These are phyloP conservation scores for Mollisiaceae sp. DNA, from an alignment of 2,329 filamentous ascomycete genomes.

Conservation along the genomic window DNA sequence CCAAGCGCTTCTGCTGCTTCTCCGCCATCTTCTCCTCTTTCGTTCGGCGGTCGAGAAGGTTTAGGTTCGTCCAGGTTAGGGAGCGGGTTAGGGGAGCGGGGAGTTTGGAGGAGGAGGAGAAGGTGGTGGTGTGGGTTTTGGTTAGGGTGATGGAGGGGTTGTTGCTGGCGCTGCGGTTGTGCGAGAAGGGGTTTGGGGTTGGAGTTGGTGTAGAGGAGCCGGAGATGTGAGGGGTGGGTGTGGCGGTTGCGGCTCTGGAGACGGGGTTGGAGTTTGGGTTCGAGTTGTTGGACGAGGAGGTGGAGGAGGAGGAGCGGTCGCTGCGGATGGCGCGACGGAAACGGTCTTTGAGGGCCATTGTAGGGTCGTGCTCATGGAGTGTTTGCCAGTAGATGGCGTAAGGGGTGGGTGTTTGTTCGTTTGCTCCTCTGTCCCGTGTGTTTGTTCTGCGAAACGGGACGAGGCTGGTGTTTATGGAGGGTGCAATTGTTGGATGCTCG, in stretches of 20 bases:
- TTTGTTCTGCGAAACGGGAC: too few relatives aligned
- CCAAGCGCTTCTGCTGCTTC: constrained; percentile 20
- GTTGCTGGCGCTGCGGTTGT: too few relatives aligned
- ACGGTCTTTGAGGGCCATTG: constrained; percentile 29
- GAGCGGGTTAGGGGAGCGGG: constrained; percentile 23
- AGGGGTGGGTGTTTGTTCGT: neutral
- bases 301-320: constrained; percentile 7
- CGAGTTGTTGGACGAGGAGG: neutral
- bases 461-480: too few relatives aligned
- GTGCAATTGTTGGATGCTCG: too few relatives aligned
- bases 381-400: neutral
- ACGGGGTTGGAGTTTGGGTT: neutral
- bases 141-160: constrained; percentile 16
- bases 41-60: neutral
- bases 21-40: constrained; percentile 8
- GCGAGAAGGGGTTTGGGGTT: constrained; percentile 10
- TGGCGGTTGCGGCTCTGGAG: neutral
- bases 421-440: neutral
- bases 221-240: constrained; percentile 2
- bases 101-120: constrained; percentile 5
- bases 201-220: neutral
- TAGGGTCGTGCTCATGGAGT: constrained; percentile 3
- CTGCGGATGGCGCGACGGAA: constrained; percentile 25
- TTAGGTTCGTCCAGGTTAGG: constrained; percentile 21
- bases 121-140: constrained; percentile 10